Evolutionary conservation across 2,329 filamentous ascomycete genomes (phyloP).

Genomic region (Botrytis elliptica): DNA sequence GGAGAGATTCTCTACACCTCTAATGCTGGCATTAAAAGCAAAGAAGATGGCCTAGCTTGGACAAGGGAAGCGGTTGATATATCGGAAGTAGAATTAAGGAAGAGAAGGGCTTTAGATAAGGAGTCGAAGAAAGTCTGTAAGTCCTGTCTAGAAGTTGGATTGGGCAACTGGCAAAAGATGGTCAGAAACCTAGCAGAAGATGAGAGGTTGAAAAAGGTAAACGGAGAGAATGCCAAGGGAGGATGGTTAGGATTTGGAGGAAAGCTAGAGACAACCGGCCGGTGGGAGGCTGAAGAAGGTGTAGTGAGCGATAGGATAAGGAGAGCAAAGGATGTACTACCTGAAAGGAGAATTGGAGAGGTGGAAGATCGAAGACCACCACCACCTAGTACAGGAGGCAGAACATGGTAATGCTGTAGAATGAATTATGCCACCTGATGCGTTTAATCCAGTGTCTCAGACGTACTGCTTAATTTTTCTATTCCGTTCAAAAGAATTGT

Average conservation of each 20-base stretch:
- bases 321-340: conserved; percentile 29
- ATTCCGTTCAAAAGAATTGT: background rate
- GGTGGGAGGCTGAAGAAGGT: conserved; percentile 40
- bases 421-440: background rate
- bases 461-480: background rate
- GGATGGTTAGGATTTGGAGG: conserved; percentile 37
- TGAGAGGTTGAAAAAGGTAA: conserved; percentile 34
- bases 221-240: conserved; percentile 13
- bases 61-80: conserved; percentile 83
- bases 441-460: background rate
- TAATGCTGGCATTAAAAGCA: conserved; percentile 40
- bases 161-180: conserved; percentile 84
- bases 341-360: conserved; percentile 14
- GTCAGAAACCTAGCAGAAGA: conserved; percentile 57
- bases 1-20: conserved; percentile 86
- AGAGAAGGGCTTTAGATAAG: conserved; percentile 38
- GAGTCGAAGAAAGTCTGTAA: conserved; percentile 61
- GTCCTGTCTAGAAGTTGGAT: conserved; percentile 72
- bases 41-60: conserved; percentile 79
- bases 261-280: conserved; percentile 32
- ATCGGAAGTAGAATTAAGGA: conserved; percentile 65
- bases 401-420: conserved; percentile 1
- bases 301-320: conserved; percentile 38
- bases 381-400: conserved; percentile 1
- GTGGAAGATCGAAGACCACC: conserved; percentile 11